phyloP scores from a whole-genome alignment of 2,329 filamentous ascomycete genomes.

The Fusarium cyanostomum region DNA sequence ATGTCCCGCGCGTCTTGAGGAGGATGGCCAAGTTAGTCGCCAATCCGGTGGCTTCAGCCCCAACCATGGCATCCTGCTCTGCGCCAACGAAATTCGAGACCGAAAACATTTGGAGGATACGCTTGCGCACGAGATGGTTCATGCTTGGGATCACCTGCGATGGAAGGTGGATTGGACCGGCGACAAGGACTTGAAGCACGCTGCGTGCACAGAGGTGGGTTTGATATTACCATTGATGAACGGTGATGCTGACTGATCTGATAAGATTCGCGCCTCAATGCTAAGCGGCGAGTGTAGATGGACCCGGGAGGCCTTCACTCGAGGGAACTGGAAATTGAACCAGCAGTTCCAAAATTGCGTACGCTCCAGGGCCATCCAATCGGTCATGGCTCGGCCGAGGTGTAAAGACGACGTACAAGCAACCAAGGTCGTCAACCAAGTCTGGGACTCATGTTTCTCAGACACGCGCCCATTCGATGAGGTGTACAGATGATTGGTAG shows the following conservation, averaged over 20 bases:
- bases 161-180: constrained; percentile 88
- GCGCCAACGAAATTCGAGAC: constrained; percentile 88
- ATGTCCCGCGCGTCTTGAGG: constrained; percentile 70
- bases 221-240: background rate
- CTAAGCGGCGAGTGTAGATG: constrained; percentile 95
- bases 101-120: constrained; percentile 90
- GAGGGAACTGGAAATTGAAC: constrained; percentile 87
- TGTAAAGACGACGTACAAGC: constrained; percentile 90
- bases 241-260: constrained; percentile 1
- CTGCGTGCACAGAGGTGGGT: constrained; percentile 89
- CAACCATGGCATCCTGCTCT: constrained; percentile 87
- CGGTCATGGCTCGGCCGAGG: constrained; percentile 78
- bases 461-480: constrained; percentile 98
- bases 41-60: constrained; percentile 85
- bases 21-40: constrained; percentile 69
- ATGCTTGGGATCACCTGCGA: constrained; percentile 91
- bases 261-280: constrained; percentile 88
- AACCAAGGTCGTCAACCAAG: constrained; percentile 88
- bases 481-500: constrained; percentile 76
- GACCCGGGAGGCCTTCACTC: constrained; percentile 83
- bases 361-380: constrained; percentile 79
- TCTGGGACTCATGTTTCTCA: constrained; percentile 97
- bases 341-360: constrained; percentile 96
- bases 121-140: constrained; percentile 96
- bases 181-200: constrained; percentile 80